Conservation (phyloP, 208 protist genomes). For the Trypanosomatidae sp. region DNA sequence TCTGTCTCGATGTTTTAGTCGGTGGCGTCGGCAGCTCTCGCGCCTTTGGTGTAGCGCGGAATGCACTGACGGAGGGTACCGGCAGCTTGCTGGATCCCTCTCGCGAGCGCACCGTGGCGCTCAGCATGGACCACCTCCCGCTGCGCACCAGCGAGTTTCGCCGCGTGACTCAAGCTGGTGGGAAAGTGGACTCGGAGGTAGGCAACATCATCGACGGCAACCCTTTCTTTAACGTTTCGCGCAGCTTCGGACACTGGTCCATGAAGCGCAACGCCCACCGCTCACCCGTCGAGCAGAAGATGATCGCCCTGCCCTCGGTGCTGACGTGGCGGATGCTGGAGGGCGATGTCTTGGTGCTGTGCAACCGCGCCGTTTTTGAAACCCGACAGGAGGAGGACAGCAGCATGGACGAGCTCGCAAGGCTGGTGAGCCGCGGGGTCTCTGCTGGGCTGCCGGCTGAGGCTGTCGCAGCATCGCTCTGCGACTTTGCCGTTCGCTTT, state of each 20-base stretch:
- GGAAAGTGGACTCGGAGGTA: constrained; percentile 38
- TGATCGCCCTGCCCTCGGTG: constrained; percentile 65
- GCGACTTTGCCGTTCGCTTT: constrained; percentile 79
- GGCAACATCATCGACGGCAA: constrained; percentile 71
- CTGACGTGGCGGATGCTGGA: constrained; percentile 72
- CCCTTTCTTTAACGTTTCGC: constrained; percentile 71
- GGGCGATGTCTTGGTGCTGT: constrained; percentile 75
- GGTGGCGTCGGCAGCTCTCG: constrained; percentile 64
- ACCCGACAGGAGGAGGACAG: constrained; percentile 58
- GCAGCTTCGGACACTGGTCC: constrained; percentile 79
- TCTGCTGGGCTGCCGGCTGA: constrained; percentile 34
- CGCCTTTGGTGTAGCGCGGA: constrained; percentile 76
- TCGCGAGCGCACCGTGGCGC: constrained; percentile 57
- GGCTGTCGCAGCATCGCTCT: constrained; percentile 61
- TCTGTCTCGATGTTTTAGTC: constrained; percentile 69
- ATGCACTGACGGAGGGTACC: constrained; percentile 33
- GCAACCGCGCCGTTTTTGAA: constrained; percentile 75
- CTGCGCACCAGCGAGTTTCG: constrained; percentile 55
- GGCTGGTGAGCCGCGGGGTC: constrained; percentile 58
- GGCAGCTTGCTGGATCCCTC: constrained; percentile 50
- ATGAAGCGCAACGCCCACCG: constrained; percentile 68
- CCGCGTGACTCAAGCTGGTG: constrained; percentile 67
- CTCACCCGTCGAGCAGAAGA: constrained; percentile 74
- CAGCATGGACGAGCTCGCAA: constrained; percentile 77
- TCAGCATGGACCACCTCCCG: constrained; percentile 74